Evolutionary conservation across 805 yeast species (phyloP).

Genomic region (Sporopachydermia lactativora): DNA sequence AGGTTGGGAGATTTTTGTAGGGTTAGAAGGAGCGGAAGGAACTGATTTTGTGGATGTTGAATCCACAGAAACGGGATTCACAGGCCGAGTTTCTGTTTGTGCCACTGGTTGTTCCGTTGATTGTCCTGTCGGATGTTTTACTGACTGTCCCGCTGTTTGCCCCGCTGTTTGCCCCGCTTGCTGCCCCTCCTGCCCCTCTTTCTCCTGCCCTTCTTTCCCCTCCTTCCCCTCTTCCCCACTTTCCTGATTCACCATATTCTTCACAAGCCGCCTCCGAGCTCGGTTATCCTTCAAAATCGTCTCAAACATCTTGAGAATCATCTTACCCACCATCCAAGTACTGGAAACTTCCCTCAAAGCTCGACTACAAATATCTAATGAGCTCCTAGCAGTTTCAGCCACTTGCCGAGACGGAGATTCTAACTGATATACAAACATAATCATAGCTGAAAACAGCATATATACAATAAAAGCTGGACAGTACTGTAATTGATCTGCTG

Average conservation of each 20-base stretch:
- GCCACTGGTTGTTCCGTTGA: too few relatives aligned
- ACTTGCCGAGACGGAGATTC: constrained; percentile 23
- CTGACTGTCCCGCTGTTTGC: constrained; percentile 5
- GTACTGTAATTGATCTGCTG: constrained; percentile 32
- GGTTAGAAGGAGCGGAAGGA: too few relatives aligned
- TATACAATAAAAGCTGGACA: constrained; percentile 49
- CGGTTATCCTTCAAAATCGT: constrained; percentile 23
- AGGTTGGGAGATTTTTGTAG: too few relatives aligned
- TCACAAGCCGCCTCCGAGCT: constrained; percentile 10
- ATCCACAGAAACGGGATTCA: too few relatives aligned
- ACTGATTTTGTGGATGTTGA: too few relatives aligned
- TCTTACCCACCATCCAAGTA: constrained; percentile 36
- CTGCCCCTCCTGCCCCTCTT: constrained; percentile 8
- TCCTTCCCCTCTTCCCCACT: constrained; percentile 4
- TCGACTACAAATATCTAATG: constrained; percentile 19
- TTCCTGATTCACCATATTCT: background rate
- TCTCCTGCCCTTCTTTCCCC: constrained; percentile 12
- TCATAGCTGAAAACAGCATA: constrained; percentile 46
- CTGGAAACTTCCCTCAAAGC: constrained; percentile 29
- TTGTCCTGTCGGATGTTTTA: too few relatives aligned
- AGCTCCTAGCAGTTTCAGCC: constrained; percentile 22
- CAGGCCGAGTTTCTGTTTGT: too few relatives aligned
- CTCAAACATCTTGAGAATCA: constrained; percentile 37
- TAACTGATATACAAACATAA: constrained; percentile 61
- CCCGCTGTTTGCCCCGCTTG: constrained; percentile 10